Conservation (phyloP, 768 basidiomycete genomes). For the Lanmaoa rubissima region DNA sequence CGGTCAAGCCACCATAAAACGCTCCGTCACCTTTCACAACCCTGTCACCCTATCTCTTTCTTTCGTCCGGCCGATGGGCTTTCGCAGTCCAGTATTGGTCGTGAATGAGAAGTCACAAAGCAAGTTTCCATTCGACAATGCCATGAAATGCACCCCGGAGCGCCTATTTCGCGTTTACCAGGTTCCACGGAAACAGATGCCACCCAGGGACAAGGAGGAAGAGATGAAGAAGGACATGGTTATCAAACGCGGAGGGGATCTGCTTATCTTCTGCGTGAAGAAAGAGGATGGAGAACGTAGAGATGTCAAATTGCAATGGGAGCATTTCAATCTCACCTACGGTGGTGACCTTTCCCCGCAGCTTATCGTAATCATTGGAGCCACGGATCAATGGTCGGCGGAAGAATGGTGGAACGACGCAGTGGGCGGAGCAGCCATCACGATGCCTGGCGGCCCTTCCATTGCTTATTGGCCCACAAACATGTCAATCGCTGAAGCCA, state of each 20-base stretch:
- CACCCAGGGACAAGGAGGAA: not conserved
- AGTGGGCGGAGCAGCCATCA: not conserved
- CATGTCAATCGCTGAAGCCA: not conserved
- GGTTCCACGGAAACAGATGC: slow-evolving; percentile 9
- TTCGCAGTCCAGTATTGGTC: slow-evolving; percentile 17
- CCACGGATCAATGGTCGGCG: slow-evolving; percentile 16
- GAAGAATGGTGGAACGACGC: slow-evolving; percentile 19
- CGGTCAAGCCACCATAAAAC: not conserved
- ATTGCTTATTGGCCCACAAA: slow-evolving; percentile 20
- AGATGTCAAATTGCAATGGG: slow-evolving; percentile 22
- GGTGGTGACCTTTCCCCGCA: slow-evolving; percentile 28
- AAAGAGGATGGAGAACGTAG: not conserved
- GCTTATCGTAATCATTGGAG: slow-evolving; percentile 22
- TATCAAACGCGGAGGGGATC: slow-evolving; percentile 22
- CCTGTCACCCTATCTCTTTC: slow-evolving; percentile 14
- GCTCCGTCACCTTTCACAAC: slow-evolving; percentile 15
- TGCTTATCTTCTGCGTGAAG: slow-evolving; percentile 24
- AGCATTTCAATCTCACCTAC: slow-evolving; percentile 22
- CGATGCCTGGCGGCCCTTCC: slow-evolving; percentile 1
- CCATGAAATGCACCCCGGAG: slow-evolving; percentile 14
- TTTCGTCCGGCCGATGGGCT: not conserved
- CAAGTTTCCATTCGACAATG: slow-evolving; percentile 20
- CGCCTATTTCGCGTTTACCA: slow-evolving; percentile 21
- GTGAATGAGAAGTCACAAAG: not conserved
- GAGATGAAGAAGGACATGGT: slow-evolving; percentile 6